A percentile compares a stretch with the other conserved stretches of the same genome.
These are phyloP conservation scores for Auxenochlorella pyrenoidosa DNA, from an alignment of 139 green algal genomes.

Conservation along the genomic window DNA sequence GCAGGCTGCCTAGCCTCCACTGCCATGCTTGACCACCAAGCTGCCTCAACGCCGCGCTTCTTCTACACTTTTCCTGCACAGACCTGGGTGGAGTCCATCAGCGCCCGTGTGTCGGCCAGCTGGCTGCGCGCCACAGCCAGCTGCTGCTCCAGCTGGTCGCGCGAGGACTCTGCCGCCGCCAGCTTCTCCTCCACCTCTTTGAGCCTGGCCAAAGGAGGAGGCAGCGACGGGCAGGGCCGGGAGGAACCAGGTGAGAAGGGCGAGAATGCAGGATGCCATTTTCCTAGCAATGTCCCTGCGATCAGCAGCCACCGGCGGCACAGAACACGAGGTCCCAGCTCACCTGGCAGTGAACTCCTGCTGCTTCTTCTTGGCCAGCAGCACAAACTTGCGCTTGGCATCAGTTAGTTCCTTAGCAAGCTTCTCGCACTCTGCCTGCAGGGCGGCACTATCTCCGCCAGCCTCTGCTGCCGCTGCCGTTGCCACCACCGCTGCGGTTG, in stretches of 20 bases:
- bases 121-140: slow-evolving; percentile 27
- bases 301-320: no score
- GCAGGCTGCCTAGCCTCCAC: background rate
- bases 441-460: background rate
- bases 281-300: no score
- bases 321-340: no score
- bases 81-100: slow-evolving; percentile 40
- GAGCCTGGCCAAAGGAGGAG: background rate
- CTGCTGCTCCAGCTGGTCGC: slow-evolving; percentile 27
- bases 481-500: background rate
- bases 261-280: no score
- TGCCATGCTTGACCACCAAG: no score
- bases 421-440: slow-evolving; percentile 23
- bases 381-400: slow-evolving; percentile 58
- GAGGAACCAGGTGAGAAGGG: no score
- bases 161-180: background rate
- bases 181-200: slow-evolving; percentile 42
- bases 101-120: slow-evolving; percentile 17
- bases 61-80: background rate
- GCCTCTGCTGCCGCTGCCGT: background rate
- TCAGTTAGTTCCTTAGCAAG: slow-evolving; percentile 47
- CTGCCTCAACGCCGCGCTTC: no score
- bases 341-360: slow-evolving; percentile 36
- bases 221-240: no score
- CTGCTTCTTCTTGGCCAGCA: slow-evolving; percentile 56